Conservation (phyloP, 192 early-diverging fungal genomes). For the Diversispora eburnea region DNA sequence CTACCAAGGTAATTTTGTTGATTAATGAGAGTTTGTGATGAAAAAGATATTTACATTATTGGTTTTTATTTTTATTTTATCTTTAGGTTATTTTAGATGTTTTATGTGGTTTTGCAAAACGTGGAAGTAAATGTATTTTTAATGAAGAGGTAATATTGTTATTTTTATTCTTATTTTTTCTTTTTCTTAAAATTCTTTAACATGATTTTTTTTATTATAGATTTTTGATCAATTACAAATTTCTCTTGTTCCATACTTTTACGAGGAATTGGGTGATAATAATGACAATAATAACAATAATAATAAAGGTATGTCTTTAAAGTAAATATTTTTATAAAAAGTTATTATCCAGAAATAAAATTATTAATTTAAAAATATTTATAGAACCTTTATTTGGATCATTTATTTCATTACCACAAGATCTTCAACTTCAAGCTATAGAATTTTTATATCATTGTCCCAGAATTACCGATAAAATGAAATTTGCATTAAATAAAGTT, state of each 20-base stretch:
- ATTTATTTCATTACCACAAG: slow-evolving; percentile 32
- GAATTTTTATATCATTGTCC: slow-evolving; percentile 39
- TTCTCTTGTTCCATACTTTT: slow-evolving; percentile 36
- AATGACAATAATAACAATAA: slow-evolving; percentile 13
- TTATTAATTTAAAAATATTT: not conserved
- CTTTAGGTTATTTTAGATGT: slow-evolving; percentile 35
- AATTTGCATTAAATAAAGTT: slow-evolving; percentile 13
- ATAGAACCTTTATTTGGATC: slow-evolving; percentile 39
- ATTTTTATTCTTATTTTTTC: not conserved
- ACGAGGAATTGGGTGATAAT: slow-evolving; percentile 33
- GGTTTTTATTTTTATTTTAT: not conserved
- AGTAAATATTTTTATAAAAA: not conserved
- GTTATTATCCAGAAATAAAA: not conserved
- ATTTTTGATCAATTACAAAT: slow-evolving; percentile 30
- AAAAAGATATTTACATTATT: too few relatives aligned
- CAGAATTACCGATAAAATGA: slow-evolving; percentile 15
- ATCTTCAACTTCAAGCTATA: slow-evolving; percentile 35
- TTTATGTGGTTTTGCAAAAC: slow-evolving; percentile 37
- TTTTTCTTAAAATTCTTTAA: too few relatives aligned
- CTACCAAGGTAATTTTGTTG: slow-evolving; percentile 35
- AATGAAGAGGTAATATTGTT: slow-evolving; percentile 27
- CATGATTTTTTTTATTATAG: slow-evolving; percentile 5
- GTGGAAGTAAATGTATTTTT: slow-evolving; percentile 34
- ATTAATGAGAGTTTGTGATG: too few relatives aligned
- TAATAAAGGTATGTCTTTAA: not conserved